These are phyloP conservation scores for Penicillium fuscoglaucum DNA, from an alignment of 2,329 filamentous ascomycete species.

Conservation along the genomic window DNA sequence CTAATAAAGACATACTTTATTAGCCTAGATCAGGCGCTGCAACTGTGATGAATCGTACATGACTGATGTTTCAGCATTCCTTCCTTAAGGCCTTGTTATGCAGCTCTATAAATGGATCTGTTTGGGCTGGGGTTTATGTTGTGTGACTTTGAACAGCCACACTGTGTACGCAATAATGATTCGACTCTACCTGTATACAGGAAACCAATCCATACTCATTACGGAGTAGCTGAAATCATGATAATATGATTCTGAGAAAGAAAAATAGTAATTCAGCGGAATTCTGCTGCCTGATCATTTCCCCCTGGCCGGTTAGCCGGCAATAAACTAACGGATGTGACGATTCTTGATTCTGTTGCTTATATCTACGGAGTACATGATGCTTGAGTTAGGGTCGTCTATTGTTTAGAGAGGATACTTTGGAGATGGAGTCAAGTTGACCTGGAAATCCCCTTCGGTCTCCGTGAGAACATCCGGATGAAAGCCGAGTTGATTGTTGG, in stretches of 20 bases:
- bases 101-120: not conserved
- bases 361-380: not conserved
- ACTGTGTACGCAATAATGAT: not conserved
- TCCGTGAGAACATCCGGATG: not conserved
- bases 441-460: too few species aligned
- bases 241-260: too few species aligned
- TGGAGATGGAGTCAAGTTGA: not conserved
- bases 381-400: not conserved
- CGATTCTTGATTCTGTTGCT: not conserved
- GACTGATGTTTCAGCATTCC: not conserved
- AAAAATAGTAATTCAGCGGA: not conserved
- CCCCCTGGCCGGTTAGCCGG: not conserved
- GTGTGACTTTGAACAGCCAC: not conserved
- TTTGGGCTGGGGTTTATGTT: not conserved
- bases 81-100: not conserved
- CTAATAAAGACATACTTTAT: not conserved
- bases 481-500: not conserved
- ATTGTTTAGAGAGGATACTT: too few species aligned
- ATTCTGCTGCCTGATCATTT: not conserved
- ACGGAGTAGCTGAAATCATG: not conserved
- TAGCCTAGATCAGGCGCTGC: not conserved
- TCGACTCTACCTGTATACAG: not conserved
- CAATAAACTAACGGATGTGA: not conserved
- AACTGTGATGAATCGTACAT: constrained; percentile 8
- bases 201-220: not conserved